Conservation (phyloP, 768 basidiomycete species). For the Tulasnella sp. region DNA sequence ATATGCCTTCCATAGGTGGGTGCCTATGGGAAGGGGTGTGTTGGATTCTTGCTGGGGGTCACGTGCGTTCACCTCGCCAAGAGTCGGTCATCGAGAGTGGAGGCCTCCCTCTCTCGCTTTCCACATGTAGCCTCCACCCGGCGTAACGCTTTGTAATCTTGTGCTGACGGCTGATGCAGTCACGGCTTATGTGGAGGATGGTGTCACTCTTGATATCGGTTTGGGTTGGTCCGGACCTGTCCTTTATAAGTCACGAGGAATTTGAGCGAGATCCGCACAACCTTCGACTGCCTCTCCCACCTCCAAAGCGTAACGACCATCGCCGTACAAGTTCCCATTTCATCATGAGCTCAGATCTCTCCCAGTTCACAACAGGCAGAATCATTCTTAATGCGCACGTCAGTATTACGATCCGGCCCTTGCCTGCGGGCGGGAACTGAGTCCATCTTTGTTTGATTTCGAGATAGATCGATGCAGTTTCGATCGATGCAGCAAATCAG, state of each 20-base stretch:
- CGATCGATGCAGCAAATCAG: conserved; percentile 13
- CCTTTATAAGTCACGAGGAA: background rate
- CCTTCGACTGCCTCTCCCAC: background rate
- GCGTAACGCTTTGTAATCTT: background rate
- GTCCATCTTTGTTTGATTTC: background rate
- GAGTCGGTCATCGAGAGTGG: background rate
- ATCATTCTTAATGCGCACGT: conserved; percentile 26
- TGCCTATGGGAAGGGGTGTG: no score
- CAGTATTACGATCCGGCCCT: background rate
- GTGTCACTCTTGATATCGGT: background rate
- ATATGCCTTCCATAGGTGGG: no score
- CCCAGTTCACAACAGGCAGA: background rate
- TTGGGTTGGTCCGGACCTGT: background rate
- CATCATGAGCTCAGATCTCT: conserved; percentile 20
- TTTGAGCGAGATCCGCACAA: no score
- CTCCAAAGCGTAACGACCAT: background rate
- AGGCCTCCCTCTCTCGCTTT: background rate
- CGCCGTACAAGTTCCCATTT: background rate
- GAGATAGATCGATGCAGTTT: conserved; percentile 22
- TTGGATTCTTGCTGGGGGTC: background rate
- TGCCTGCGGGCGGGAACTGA: background rate
- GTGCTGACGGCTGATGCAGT: background rate
- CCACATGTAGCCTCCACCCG: background rate
- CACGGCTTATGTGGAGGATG: background rate
- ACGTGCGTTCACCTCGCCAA: background rate